Conservation (phyloP, 257 asterid genomes). For the Solanum pinnatisectum region DNA sequence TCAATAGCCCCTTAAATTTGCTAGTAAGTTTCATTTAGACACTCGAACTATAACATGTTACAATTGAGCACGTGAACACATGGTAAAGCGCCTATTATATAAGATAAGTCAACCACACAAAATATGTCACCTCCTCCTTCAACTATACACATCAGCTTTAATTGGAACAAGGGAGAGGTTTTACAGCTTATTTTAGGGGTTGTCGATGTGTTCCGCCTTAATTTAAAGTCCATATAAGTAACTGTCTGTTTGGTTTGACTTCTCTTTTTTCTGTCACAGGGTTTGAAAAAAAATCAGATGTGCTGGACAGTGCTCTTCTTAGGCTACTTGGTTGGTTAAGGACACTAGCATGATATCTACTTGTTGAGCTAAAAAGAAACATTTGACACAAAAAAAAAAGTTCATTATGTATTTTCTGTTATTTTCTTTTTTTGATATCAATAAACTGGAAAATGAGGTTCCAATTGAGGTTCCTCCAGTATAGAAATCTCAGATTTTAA, state of each 20-base stretch:
- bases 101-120: neutral
- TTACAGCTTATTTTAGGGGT: neutral
- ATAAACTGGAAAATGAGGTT: neutral
- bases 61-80: neutral
- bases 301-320: slow-evolving; percentile 68
- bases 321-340: slow-evolving; percentile 81
- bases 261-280: slow-evolving; percentile 28
- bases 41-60: neutral
- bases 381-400: neutral
- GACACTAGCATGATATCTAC: slow-evolving; percentile 38
- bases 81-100: neutral
- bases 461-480: neutral
- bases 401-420: neutral
- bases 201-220: neutral
- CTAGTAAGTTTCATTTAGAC: neutral
- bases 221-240: neutral
- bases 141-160: neutral
- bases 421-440: neutral
- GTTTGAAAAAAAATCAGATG: slow-evolving; percentile 57
- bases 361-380: neutral
- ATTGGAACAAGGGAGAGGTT: neutral
- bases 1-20: neutral
- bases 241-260: neutral
- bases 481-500: neutral
- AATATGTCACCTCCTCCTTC: neutral